These are phyloP conservation scores for Eucalyptus sideroxylon DNA, from an alignment of 345 rosid genomes.

Conservation along the genomic window DNA sequence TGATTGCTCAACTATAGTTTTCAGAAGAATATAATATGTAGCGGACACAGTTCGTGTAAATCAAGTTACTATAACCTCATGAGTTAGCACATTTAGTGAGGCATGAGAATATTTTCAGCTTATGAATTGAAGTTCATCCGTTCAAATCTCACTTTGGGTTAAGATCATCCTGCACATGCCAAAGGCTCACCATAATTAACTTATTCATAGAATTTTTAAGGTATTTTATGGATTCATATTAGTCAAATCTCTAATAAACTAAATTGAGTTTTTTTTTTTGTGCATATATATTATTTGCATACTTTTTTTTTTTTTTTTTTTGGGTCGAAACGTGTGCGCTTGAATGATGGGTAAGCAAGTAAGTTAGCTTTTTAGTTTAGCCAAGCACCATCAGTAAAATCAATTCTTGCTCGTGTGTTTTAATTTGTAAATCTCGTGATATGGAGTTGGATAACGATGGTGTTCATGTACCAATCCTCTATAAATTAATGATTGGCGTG, in stretches of 20 bases:
- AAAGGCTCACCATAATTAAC: not conserved
- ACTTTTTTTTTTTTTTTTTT: not conserved
- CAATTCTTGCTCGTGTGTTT: not conserved
- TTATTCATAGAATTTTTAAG: not conserved
- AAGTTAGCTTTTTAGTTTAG: not conserved
- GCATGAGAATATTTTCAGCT: not conserved
- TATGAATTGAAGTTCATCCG: not conserved
- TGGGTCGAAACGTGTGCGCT: too few species aligned
- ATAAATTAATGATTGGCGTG: not conserved
- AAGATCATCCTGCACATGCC: not conserved
- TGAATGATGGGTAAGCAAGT: not conserved
- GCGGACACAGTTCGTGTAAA: not conserved
- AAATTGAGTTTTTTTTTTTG: not conserved
- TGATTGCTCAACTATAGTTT: not conserved
- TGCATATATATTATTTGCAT: not conserved
- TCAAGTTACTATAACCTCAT: not conserved
- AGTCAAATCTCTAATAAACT: not conserved
- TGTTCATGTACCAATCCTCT: not conserved
- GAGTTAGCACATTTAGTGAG: not conserved
- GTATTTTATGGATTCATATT: not conserved
- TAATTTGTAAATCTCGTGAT: not conserved
- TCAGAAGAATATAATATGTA: not conserved
- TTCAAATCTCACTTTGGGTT: not conserved
- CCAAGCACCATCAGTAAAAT: not conserved
- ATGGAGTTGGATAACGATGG: not conserved